Base-by-base conservation (phyloP, 2,329 filamentous ascomycete genomes). In the Conoideocrella luteorostrata region DNA sequence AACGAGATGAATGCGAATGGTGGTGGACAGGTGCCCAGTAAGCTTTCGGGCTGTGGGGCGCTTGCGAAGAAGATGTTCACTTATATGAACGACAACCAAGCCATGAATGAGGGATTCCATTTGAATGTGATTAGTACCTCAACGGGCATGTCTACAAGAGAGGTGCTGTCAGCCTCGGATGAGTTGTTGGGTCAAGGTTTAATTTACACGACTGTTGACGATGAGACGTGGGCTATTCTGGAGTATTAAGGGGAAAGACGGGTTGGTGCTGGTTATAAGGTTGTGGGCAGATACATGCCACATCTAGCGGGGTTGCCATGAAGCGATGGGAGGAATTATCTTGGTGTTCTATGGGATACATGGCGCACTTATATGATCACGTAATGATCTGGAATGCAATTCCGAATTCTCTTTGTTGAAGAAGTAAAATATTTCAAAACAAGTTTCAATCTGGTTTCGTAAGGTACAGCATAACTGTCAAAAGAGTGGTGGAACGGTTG, bases 201-300 rank as follows among this genome's bases (percentile, higher is more conserved):
- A 54, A 87, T 95, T 51, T 98, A 88, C 67, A 88, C 88, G 22
- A 98, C 94, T 9, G 77, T 95, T 6, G 89, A 97, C 65, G 91
- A 97, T 57, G 77, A 87, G 64, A 97, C 91, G 1, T 97, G 87
- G 84, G 88, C 88, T 34, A 71, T 95, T 50, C 70, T 96, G 48
- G 87, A 94, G 47, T 53, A 49, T 35, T 52, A 38, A 36, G 13
- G 15, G 12, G 6, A 34, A 24, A 56, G n/a, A n/a, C n/a, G n/a
- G n/a, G n/a, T n/a, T n/a, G n/a, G n/a, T n/a, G n/a, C n/a, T n/a
- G n/a, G n/a, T n/a, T n/a, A n/a, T n/a, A n/a, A n/a, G n/a, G n/a
- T n/a, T n/a, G n/a, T n/a, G n/a, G n/a, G n/a, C n/a, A n/a, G n/a
- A n/a, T n/a, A n/a, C n/a, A n/a, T n/a, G n/a, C n/a, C n/a, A n/a